Conservation (phyloP, 2,329 filamentous ascomycete genomes). For the Diaporthe amygdali region DNA sequence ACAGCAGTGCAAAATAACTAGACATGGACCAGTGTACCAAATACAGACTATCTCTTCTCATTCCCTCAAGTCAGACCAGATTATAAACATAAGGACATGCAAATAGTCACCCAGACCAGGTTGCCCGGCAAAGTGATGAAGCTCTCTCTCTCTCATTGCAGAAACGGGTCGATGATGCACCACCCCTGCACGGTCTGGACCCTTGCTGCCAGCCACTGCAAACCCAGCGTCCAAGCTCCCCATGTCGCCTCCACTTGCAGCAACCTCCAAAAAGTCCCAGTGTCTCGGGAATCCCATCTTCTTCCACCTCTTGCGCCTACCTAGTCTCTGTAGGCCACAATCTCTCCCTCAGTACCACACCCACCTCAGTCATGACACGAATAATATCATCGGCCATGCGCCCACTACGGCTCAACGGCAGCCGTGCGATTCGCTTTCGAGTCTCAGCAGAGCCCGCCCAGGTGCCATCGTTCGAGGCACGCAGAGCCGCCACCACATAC, state of each 20-base stretch:
- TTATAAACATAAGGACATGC: neutral
- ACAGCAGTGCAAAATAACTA: conserved; percentile 27
- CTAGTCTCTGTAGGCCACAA: neutral
- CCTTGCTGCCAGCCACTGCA: neutral
- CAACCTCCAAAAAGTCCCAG: neutral
- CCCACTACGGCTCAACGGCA: conserved; percentile 16
- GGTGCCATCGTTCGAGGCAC: neutral
- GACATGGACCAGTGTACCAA: neutral
- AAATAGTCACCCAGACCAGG: neutral
- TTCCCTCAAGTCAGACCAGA: too few species aligned
- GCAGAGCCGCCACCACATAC: conserved; percentile 17
- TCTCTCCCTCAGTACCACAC: neutral
- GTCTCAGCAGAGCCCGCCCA: neutral
- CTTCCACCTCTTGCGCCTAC: neutral
- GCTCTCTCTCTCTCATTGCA: neutral
- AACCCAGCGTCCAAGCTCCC: neutral
- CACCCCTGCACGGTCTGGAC: neutral
- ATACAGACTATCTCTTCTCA: neutral
- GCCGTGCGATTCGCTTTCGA: neutral
- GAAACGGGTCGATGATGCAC: neutral
- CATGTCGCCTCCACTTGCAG: neutral
- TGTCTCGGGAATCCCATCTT: neutral
- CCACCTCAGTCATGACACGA: conserved; percentile 18
- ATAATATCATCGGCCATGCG: conserved; percentile 21
- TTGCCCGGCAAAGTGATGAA: neutral